Conservation (phyloP, 2,329 filamentous ascomycete genomes). For the Colletotrichum chlorophyti region DNA sequence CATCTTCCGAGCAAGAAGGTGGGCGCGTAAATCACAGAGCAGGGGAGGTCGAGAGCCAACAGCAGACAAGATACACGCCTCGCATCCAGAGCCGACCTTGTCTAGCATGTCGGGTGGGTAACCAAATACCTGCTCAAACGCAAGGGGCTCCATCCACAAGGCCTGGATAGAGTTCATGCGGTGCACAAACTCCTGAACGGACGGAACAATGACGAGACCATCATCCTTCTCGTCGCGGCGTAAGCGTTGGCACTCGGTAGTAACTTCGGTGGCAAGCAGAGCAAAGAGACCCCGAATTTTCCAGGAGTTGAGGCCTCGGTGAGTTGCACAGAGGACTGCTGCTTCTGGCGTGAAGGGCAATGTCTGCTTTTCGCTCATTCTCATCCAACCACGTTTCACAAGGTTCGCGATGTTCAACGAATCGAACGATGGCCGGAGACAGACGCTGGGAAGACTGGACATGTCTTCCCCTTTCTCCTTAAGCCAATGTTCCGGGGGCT, state of each 20-base stretch:
- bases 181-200: conserved; percentile 35
- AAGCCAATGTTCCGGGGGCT: conserved; percentile 45
- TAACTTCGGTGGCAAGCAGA: conserved; percentile 50
- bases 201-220: neutral
- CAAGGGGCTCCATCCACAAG: conserved; percentile 45
- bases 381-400: conserved; percentile 41
- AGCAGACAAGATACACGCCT: conserved; percentile 59
- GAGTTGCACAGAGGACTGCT: conserved; percentile 48
- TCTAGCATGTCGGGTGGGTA: conserved; percentile 34
- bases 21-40: conserved; percentile 53
- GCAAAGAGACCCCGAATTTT: conserved; percentile 52
- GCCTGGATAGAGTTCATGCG: conserved; percentile 41
- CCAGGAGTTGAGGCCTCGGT: conserved; percentile 48
- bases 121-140: conserved; percentile 44
- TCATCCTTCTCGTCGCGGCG: conserved; percentile 32
- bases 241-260: conserved; percentile 37
- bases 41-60: conserved; percentile 51
- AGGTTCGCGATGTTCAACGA: conserved; percentile 34
- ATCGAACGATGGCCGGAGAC: conserved; percentile 34
- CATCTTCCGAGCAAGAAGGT: conserved; percentile 46
- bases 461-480: conserved; percentile 38
- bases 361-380: conserved; percentile 36
- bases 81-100: conserved; percentile 47
- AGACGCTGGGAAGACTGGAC: conserved; percentile 32
- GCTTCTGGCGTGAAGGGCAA: conserved; percentile 34